Evolutionary conservation across 23 red algal species (phyloP).

Genomic region (Gracilariopsis chorda): DNA sequence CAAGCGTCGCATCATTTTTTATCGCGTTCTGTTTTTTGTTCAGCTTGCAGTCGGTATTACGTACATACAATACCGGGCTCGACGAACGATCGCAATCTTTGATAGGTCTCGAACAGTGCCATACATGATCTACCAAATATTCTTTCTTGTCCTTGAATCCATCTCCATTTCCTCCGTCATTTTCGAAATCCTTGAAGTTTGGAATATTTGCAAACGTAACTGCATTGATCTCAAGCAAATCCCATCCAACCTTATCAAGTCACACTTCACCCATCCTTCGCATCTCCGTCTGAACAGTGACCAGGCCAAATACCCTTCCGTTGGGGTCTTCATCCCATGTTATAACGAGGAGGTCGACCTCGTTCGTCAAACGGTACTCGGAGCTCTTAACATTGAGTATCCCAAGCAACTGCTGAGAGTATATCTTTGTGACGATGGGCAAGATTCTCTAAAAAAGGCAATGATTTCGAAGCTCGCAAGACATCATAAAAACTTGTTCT

Average conservation of each 20-base stretch:
- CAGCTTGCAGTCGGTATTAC: neutral
- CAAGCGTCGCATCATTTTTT: neutral
- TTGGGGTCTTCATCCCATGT: conserved; percentile 47
- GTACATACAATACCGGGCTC: conserved; percentile 40
- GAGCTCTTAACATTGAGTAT: conserved; percentile 43
- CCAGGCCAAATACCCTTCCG: neutral
- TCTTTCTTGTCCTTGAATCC: conserved; percentile 23
- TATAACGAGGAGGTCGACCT: conserved; percentile 43
- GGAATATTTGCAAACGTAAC: conserved; percentile 1
- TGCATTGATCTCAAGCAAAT: conserved; percentile 42
- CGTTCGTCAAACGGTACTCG: conserved; percentile 6
- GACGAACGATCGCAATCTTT: conserved; percentile 28
- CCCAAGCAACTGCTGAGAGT: conserved; percentile 17
- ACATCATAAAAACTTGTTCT: conserved; percentile 1
- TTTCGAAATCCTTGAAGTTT: neutral
- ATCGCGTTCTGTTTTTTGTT: conserved; percentile 1
- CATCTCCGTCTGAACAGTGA: neutral
- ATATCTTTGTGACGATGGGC: conserved; percentile 57
- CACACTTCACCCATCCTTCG: neutral
- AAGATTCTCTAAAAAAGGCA: neutral
- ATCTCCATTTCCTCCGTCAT: neutral
- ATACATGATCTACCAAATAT: neutral
- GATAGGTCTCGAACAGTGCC: neutral
- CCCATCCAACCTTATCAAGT: neutral
- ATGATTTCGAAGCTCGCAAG: neutral